Evolutionary conservation across 345 rosid genomes (phyloP).

Genomic region (Durio zibethinus): DNA sequence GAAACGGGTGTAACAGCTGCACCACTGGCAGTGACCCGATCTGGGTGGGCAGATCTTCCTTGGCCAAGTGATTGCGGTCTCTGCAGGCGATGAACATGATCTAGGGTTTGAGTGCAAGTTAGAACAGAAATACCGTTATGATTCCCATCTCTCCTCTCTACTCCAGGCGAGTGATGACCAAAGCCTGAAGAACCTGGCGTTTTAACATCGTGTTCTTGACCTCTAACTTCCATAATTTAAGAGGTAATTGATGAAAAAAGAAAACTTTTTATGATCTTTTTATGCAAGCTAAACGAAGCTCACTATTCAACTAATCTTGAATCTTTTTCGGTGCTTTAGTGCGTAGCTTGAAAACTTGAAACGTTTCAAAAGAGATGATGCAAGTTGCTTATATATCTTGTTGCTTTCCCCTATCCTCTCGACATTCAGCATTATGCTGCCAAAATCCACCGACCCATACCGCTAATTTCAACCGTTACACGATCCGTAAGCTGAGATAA

Average conservation of each 20-base stretch:
- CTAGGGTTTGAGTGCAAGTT: slow-evolving; percentile 68
- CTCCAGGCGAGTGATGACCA: slow-evolving; percentile 26
- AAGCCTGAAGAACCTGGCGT: slow-evolving; percentile 28
- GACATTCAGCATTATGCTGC: slow-evolving; percentile 12
- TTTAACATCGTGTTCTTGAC: slow-evolving; percentile 37
- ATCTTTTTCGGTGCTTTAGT: background rate
- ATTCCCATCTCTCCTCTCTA: slow-evolving; percentile 47
- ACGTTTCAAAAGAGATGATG: background rate
- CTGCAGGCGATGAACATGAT: slow-evolving; percentile 35
- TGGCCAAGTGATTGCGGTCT: slow-evolving; percentile 18
- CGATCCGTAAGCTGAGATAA: slow-evolving; percentile 1
- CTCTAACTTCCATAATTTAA: slow-evolving; percentile 42
- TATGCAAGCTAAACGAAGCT: slow-evolving; percentile 3
- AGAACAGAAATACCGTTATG: slow-evolving; percentile 40
- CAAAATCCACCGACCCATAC: slow-evolving; percentile 20
- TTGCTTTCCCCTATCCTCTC: background rate
- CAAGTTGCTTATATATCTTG: slow-evolving; percentile 15
- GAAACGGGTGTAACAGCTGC: slow-evolving; percentile 27
- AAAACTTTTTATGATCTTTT: background rate
- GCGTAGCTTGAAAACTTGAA: background rate
- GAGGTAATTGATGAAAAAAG: no score
- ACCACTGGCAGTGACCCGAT: slow-evolving; percentile 30
- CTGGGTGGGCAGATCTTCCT: slow-evolving; percentile 35
- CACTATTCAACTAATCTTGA: slow-evolving; percentile 3
- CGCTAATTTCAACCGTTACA: slow-evolving; percentile 16